Base-by-base conservation (phyloP, 2,329 filamentous ascomycete species). In the Ophiostoma ulmi region DNA sequence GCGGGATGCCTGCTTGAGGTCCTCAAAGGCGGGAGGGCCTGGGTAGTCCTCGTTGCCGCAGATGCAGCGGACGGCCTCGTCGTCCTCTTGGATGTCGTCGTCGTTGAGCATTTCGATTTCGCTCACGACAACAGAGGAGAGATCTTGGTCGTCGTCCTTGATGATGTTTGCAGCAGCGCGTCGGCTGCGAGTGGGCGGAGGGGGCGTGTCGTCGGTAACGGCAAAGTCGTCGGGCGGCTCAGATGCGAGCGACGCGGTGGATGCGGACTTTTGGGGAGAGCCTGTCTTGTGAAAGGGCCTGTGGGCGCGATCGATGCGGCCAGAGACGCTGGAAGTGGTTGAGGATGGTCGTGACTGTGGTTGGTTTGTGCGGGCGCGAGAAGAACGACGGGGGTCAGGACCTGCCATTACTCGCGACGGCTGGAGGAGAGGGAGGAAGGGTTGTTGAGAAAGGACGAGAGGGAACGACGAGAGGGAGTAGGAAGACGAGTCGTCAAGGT, bases 11-110 rank as follows among this genome's bases (percentile, higher is more conserved):
- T 82, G 78, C 73, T 85, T 85, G 69, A 80, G 78, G 74, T 85
- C 83, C 70, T 85, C 83, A 74, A 89, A 86, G 76, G 87, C 85
- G 71, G 87, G 86, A 72, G 91, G 91, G 70, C 95, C 95, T 31
- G 95, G 95, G 81, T 98, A 98, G 71, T 99, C 95, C 77, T 96
- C 93, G 76, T 91, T 90, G 75, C 93, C 94, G 81, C 95, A 99
- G 74, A 99, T 90, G 82, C 95, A 99, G 75, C 95, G 89, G 77
- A 97, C 97, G 70, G 95, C 89, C 82, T 98, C 95, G 77, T 97
- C 94, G 79, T 97, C 93, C 77, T 91, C 91, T 72, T 92, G 91
- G 67, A 90, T 86, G 71, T 93, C 89, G 73, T 88, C 88, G 74
- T 90, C 90, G 79, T 90, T 88, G 63, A 78, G 79, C 83, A 87